Base-by-base conservation (phyloP, 495 filamentous ascomycete genomes). In the Rostrohypoxylon terebratum region DNA sequence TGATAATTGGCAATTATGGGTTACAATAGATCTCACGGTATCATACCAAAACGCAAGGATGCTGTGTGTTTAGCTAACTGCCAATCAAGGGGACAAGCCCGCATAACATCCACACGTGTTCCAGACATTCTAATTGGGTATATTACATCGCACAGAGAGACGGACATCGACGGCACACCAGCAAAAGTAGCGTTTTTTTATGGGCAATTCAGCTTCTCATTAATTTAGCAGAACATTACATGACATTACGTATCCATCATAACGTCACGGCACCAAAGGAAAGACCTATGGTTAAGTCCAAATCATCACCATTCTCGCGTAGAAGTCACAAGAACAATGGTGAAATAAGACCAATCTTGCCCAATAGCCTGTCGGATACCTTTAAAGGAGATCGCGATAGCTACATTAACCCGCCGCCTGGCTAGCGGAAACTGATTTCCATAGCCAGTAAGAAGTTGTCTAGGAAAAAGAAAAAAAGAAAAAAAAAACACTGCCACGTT, bases 101-200 rank as follows among this genome's bases (percentile, higher is more conserved):
- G 18, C n/a, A 5, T 45, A 45, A 18, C 42, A 23, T 53, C n/a
- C n/a, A n/a, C n/a, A 53, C 48, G 48, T 53, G 48, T 53, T 31
- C 48, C 48, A 53, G 11, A 53, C 3, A 6, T 53, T 53, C 23
- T 16, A n/a, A 53, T 53, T 53, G 48, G 48, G 18, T 31, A 53
- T 7, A 45, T 16, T 45, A 2, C 16, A 45, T 45, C 16, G 16
- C 42, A 45, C n/a, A 5, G n/a, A 28, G 13, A 28, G 0, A 31
- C 31, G 7, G 18, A 50, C 11, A 20, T 9, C 2, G 0, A 48
- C 7, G 3, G 16, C 47, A 50, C 47, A 25, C 25, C 42, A 20
- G 0, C n/a, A 9, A 13, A 45, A 45, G 5, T 9, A 25, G 9
- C 4, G 9, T 4, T 50, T 3, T 20, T 28, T 53, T 28, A n/a